Base-by-base conservation (phyloP, 345 rosid species). In the Boechera stricta region DNA sequence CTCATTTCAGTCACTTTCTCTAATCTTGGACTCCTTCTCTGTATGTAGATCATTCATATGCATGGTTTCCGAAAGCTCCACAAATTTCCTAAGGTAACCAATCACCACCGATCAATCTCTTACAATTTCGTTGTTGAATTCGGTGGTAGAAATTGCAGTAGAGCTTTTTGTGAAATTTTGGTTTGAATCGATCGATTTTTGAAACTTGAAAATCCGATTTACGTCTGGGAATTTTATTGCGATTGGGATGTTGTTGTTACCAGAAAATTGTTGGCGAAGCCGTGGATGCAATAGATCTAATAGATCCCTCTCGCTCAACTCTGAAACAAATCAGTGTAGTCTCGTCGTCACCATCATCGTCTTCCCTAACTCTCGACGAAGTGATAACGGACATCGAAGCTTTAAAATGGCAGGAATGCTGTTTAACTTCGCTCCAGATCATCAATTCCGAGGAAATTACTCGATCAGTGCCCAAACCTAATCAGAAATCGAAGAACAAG, bases 391-490 rank as follows among this genome's bases (percentile, higher is more conserved):
- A 78, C 44, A 72, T 78, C 18, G 77, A 78, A 72, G 57, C 35
- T 52, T 73, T 78, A 42, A 78, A 78, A 59, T 78, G 81, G 77
- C 81, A 78, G 72, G 77, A 78, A 15, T 78, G 81, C 15, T 49
- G 77, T 13, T 15, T 78, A 9, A 78, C 81, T 21, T 78, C 77
- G 0, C 73, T 78, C 68, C 48, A 72, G 63, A 31, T 58, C 69
- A 66, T 78, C 73, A 72, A 16, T 26, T 58, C 81, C 35, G 64
- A 59, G 24, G 24, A 21, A 21, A 21, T 21, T 21, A 21, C 24
- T 39, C 56, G 1, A 18, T 4, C 72, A 28, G 48, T 4, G 24
- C 13, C 81, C 2, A 57, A 21, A 9, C 44, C 38, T 3, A 72
- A 65, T 4, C 55, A 4, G 62, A 66, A 33, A 49, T 31, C 73